Evolutionary conservation across 2,329 filamentous ascomycete genomes (phyloP).

Genomic region (Domatiomyces globalis): DNA sequence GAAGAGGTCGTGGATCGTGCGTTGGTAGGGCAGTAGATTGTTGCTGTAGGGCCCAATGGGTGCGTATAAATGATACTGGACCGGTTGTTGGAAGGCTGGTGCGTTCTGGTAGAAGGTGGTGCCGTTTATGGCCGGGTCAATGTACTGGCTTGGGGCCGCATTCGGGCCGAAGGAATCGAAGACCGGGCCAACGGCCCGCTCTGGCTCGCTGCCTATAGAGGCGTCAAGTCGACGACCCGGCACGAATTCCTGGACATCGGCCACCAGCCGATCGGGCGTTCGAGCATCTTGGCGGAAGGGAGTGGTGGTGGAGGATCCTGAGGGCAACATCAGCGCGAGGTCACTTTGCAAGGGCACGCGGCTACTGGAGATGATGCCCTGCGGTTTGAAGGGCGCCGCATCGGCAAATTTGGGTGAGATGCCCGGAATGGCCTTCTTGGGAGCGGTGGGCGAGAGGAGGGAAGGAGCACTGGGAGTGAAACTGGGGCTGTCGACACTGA

Average conservation of each 20-base stretch:
- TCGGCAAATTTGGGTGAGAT: constrained; percentile 85
- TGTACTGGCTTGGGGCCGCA: constrained; percentile 56
- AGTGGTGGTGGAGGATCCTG: constrained; percentile 29
- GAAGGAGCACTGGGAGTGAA: constrained; percentile 55
- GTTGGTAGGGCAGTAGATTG: constrained; percentile 70
- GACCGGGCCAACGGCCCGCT: constrained; percentile 7
- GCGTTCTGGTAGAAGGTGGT: constrained; percentile 52
- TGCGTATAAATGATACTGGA: constrained; percentile 87
- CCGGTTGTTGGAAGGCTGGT: constrained; percentile 49
- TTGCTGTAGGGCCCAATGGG: constrained; percentile 71
- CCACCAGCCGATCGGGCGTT: constrained; percentile 31
- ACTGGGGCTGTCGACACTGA: constrained; percentile 92
- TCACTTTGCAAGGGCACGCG: not conserved
- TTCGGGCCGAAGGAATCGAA: constrained; percentile 20
- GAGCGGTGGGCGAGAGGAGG: constrained; percentile 34
- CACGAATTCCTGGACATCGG: constrained; percentile 36
- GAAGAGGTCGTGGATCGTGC: constrained; percentile 81
- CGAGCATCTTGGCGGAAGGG: constrained; percentile 28
- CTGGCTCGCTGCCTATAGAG: constrained; percentile 4
- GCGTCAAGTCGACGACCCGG: constrained; percentile 29
- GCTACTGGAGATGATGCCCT: constrained; percentile 27
- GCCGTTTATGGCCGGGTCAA: constrained; percentile 48
- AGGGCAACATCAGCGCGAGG: not conserved
- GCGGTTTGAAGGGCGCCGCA: constrained; percentile 49
- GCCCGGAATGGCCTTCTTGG: constrained; percentile 12